Conservation (phyloP, 176 grass and related monocot genomes). For the Cymbopogon citratus region DNA sequence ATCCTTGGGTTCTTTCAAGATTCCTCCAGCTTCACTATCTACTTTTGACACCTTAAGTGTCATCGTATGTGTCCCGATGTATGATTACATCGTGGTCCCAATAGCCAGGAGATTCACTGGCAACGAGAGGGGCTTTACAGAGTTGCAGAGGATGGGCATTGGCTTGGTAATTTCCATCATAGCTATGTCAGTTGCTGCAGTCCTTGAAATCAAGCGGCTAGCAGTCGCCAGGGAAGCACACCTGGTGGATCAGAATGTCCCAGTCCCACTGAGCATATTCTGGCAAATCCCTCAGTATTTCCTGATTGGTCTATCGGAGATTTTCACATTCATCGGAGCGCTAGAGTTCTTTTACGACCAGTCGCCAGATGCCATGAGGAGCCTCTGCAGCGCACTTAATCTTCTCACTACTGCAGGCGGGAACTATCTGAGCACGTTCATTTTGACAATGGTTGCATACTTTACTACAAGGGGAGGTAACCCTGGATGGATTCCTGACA, state of each 20-base stretch:
- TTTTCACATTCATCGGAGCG: conserved; percentile 77
- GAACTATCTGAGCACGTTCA: conserved; percentile 41
- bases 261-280: too few relatives aligned
- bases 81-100: conserved; percentile 64
- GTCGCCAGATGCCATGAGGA: conserved; percentile 83
- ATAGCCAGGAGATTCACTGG: conserved; percentile 75
- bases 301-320: too few relatives aligned
- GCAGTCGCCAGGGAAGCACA: conserved; percentile 39
- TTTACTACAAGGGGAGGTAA: conserved; percentile 57
- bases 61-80: conserved; percentile 72
- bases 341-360: conserved; percentile 83
- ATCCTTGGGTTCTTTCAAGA: conserved; percentile 64
- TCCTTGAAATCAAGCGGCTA: conserved; percentile 64
- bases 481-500: conserved; percentile 86
- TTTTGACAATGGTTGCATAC: conserved; percentile 63
- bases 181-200: conserved; percentile 60
- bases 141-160: conserved; percentile 86
- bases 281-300: too few relatives aligned
- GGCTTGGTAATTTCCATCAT: conserved; percentile 72
- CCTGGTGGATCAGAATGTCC: conserved; percentile 50
- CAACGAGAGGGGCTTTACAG: conserved; percentile 69
- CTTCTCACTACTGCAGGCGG: conserved; percentile 41
- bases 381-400: conserved; percentile 63
- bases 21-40: conserved; percentile 82
- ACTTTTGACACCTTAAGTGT: conserved; percentile 79